Evolutionary conservation across 2,329 filamentous ascomycete genomes (phyloP), one percentile per base, ranked within the genome.

Genomic region (Fusarium vanettenii): DNA sequence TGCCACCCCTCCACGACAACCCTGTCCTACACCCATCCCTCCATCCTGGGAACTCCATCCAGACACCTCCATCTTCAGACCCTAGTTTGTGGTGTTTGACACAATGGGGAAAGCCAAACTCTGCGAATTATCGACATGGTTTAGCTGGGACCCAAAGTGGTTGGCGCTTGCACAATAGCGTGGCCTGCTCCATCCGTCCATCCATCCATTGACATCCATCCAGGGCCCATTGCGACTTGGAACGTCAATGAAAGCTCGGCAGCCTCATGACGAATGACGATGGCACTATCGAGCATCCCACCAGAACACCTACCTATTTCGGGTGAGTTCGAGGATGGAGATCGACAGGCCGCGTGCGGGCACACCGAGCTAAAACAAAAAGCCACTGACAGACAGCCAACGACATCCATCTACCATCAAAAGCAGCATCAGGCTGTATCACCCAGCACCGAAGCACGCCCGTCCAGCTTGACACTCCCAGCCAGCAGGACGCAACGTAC

Each of bases 101-200:
- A 61, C 63, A 67, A 74, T 70, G 63, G 70, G 75, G 64, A 71
- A 75, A 70, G 61, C 37, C 39, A 43, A 52, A 41, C 45, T 52
- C 45, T 60, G 55, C 37, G 56, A 52, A 37, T 64, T 74, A 68
- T 67, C 52, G 57, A 52, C 64, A 43, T 59, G 74, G 74, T 63
- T 65, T 75, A 69, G 66, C 55, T 64, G 59, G 31, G 59, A 65
- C 76, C 76, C 60, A 72, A 75, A 70, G 41, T 65, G 67, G 76
- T 33, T 41, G 64, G 22, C 64, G 37, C 50, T 61, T 67, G 64
- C 41, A 74, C 43, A 60, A 59, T 61, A 61, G 52, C 69, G 64
- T 59, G 48, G 31, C 18, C 29, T 56, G 37, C 57, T 39, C 35
- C 64, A 31, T 27, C 37, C 60, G 43, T 48, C 27, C 48, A 52